Evolutionary conservation across 2,329 filamentous ascomycete species (phyloP), one percentile per base, ranked within the genome.

Genomic region (Fusarium luffae): DNA sequence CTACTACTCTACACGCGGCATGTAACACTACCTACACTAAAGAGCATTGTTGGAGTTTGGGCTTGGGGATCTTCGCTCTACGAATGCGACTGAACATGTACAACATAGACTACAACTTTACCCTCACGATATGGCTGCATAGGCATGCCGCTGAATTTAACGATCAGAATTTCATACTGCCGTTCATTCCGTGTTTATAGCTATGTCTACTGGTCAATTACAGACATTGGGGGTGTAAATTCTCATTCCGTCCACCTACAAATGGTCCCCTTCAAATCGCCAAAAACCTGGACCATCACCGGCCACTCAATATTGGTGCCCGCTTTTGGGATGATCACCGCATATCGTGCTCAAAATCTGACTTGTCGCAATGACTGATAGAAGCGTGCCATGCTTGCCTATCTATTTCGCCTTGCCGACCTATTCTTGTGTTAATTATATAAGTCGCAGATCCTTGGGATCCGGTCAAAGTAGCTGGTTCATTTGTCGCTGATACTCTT

Each of bases 41-140:
- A 68, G 72, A 69, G 64, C 72, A 76, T 76, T 68, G 67, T 66
- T 70, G 74, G 77, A 77, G 78, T 79, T 77, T 72, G 68, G 69
- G 75, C 58, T 28, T 46, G 34, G 51, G 59, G 55, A 67, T 67
- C 64, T 54, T 67, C 59, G 58, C 59, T 63, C 58, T 63, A 55
- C 64, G 46, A 60, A 68, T 71, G 68, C 71, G 66, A 72, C 52
- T 72, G 57, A 61, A 74, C 60, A 71, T 73, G 71, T 75, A 75
- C 63, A 72, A 73, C 70, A 73, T 61, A 62, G 43, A 67, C 47
- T 54, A 65, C 52, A 65, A 59, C 48, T 41, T 63, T 37, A 50
- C 41, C 63, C 49, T 57, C 46, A 61, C 30, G 48, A 58, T 42
- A 59, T 66, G 65, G 51, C 68, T 54, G 37, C 41, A 50, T 42